Percentiles rank a stretch among this genome's conserved stretches.
Conservation (phyloP, 2,329 filamentous ascomycete genomes). For the Botrytis fabae region DNA sequence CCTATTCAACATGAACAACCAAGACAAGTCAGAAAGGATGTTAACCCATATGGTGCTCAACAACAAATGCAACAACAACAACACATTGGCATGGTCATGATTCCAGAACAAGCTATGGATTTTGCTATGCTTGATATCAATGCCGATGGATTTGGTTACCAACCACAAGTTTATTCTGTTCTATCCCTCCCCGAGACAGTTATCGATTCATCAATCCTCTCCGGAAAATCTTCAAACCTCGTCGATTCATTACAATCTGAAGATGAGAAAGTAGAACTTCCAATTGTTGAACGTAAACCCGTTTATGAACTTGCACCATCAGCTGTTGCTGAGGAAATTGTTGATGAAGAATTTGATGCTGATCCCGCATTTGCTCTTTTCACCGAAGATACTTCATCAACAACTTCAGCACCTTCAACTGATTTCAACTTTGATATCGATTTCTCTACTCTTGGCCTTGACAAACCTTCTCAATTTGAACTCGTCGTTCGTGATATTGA, state of each 20-base stretch:
- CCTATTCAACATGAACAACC: slow-evolving; percentile 42
- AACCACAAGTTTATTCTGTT: slow-evolving; percentile 73
- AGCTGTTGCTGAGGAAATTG: slow-evolving; percentile 33
- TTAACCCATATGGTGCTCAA: slow-evolving; percentile 58
- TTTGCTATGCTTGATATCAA: slow-evolving; percentile 70
- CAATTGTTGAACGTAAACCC: slow-evolving; percentile 47
- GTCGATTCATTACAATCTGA: slow-evolving; percentile 44
- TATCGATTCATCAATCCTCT: slow-evolving; percentile 63
- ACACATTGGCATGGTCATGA: slow-evolving; percentile 77
- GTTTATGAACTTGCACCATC: slow-evolving; percentile 28
- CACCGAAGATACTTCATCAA: slow-evolving; percentile 41
- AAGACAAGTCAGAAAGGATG: slow-evolving; percentile 62
- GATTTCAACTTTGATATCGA: slow-evolving; percentile 47
- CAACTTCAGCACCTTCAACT: slow-evolving; percentile 36
- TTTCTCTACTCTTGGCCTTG: slow-evolving; percentile 56
- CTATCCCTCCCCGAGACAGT: slow-evolving; percentile 58
- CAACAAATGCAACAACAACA: slow-evolving; percentile 55
- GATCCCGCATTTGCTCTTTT: slow-evolving; percentile 64
- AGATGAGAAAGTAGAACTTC: slow-evolving; percentile 51
- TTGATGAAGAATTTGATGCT: slow-evolving; percentile 61
- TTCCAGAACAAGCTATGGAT: slow-evolving; percentile 77
- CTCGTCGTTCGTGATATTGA: slow-evolving; percentile 58
- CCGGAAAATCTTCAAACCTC: slow-evolving; percentile 66
- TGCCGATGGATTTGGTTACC: slow-evolving; percentile 56
- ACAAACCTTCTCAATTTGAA: slow-evolving; percentile 65